Evolutionary conservation across 2,329 filamentous ascomycete species (phyloP), one percentile per base, ranked within the genome.

Genomic region (Aspergillus sp.): DNA sequence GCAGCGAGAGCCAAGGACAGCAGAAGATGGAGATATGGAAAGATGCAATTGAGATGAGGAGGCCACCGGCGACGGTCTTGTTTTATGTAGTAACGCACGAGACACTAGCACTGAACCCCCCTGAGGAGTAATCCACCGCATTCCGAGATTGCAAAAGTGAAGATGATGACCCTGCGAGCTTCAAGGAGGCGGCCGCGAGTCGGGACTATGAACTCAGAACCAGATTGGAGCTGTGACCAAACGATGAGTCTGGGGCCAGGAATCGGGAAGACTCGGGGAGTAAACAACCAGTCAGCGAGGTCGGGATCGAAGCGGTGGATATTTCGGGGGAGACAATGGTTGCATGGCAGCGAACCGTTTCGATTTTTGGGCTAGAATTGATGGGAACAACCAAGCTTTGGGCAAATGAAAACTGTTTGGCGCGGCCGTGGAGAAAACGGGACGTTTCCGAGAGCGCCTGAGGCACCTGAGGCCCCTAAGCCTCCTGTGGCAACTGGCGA

Each of bases 121-220:
- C 65, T 71, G 69, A 66, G 65, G 52, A 67, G 59, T 65, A 64
- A 64, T 67, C 67, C 68, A 69, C 61, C 63, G 62, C 68, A 71
- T 71, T 62, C 69, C 79, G 65, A 81, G 79, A 59, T 83, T 81
- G 60, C 89, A 91, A 70, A 70, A 85, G 84, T 59, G 38, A 49
- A 42, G 53, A 42, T 36, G 55, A 50, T 30, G 39, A 43, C 32
- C 49, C 59, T 53, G 60, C 58, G 58, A 64, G 63, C 55, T 62
- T 61, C 56, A 56, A 61, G 53, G 56, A 64, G 57, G 63, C 55
- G 42, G 60, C 57, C 55, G 62, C 48, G 49, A 64, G 34, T 36
- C 34, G 34, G 49, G 54, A 57, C 59, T 59, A 66, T 62, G 60
- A 62, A 55, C 44, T 36, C 24, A 34, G 53, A 54, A 61, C 53